Evolutionary conservation across 2,329 filamentous ascomycete species (phyloP).

Genomic region (Torrubiellomyces zombiae): DNA sequence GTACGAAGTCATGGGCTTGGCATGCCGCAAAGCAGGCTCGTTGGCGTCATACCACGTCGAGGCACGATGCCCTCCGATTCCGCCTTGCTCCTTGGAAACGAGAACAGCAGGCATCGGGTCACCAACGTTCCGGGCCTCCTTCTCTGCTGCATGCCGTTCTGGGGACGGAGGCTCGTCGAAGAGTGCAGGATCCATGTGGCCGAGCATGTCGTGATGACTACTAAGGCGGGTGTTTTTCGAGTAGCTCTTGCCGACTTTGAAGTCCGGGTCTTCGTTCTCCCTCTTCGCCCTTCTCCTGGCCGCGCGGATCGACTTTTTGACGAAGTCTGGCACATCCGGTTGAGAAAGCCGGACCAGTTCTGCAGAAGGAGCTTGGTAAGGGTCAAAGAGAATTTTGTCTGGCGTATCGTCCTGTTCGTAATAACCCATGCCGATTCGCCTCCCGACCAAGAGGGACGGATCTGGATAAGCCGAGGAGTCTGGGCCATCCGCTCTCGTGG

Average conservation of each 20-base stretch:
- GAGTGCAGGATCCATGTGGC: conserved; percentile 36
- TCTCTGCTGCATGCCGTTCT: conserved; percentile 6
- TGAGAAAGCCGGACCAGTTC: conserved; percentile 25
- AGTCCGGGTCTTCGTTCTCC: conserved; percentile 39
- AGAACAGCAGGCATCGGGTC: no score
- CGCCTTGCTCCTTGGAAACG: conserved; percentile 7
- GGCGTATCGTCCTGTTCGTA: conserved; percentile 41
- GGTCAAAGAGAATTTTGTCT: conserved; percentile 42
- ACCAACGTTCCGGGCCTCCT: no score
- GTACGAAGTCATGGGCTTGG: conserved; percentile 34
- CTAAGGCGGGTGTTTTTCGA: conserved; percentile 22
- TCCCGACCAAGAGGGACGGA: conserved; percentile 26
- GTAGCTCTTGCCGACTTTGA: conserved; percentile 24
- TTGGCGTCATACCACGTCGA: conserved; percentile 22
- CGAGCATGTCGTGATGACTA: conserved; percentile 15
- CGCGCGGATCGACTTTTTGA: conserved; percentile 36
- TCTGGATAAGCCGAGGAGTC: conserved; percentile 29
- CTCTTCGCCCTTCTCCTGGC: conserved; percentile 35
- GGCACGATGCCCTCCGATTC: conserved; percentile 4
- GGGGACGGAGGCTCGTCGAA: conserved; percentile 14
- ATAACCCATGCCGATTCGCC: conserved; percentile 41
- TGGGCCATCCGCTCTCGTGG: conserved; percentile 11
- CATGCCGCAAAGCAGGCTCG: conserved; percentile 31
- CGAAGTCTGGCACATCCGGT: conserved; percentile 33
- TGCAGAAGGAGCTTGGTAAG: conserved; percentile 34